Evolutionary conservation across 768 basidiomycete genomes (phyloP), one percentile per base, ranked within the genome.

Genomic region (Leucocoprinus leucothites): DNA sequence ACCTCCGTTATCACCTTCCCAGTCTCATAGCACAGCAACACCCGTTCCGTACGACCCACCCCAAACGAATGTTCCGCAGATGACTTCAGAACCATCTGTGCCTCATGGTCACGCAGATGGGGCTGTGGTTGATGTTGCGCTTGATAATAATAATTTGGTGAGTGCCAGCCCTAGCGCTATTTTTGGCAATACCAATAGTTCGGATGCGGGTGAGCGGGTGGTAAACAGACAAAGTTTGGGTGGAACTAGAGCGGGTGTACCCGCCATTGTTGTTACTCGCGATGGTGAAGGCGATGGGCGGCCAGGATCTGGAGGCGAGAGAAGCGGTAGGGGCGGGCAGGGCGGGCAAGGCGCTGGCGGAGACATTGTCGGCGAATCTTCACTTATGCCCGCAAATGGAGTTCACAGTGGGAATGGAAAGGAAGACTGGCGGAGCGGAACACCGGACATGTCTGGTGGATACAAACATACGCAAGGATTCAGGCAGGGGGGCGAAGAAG

Each of bases 161-260:
- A 35, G 21, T 52, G 11, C 28, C 14, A 35, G 22, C 43, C 28
- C 41, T 43, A 26, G 21, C 6, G 18, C 31, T 55, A 55, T 55
- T 55, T 55, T 55, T 48, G 46, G 22, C 4, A 18, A n/a, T 13
- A 13, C 48, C 35, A 40, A 36, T 2, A 9, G 24, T 9, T 9
- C 25, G 19, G 53, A 48, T 40, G 38, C 44, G 31, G 42, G n/a
- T 47, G 53, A 3, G 26, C 36, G 35, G 36, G 40, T 3, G 28
- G 31, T 11, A 11, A 31, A 41, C 40, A 41, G 40, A 7, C 16
- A 41, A n/a, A 14, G 14, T 16, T 19, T 22, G 25, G 34, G 45
- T 46, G 53, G 53, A 28, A 8, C 22, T 55, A 55, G 36, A 40
- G 53, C 53, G 53, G 53, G 36, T 19, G 35, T 53, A 35, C 42